A percentile compares a stretch with the other conserved stretches of the same genome.
phyloP scores from a whole-genome alignment of 2,329 filamentous ascomycete species.

The Huntiella savannae region DNA sequence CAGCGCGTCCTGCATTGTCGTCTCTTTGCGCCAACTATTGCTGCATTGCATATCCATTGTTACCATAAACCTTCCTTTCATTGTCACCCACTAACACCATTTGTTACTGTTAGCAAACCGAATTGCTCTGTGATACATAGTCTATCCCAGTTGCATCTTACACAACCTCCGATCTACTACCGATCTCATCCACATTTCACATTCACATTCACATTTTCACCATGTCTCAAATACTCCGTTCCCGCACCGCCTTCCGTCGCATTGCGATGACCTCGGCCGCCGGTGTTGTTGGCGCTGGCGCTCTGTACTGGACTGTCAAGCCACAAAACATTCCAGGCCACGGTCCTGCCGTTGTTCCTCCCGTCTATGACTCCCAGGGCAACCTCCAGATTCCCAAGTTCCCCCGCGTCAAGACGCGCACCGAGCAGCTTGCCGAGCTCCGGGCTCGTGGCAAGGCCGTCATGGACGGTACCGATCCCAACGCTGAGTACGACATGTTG shows the following conservation, averaged over 20 bases:
- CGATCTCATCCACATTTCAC: not conserved
- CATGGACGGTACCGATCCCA: conserved; percentile 8
- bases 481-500: conserved; percentile 45
- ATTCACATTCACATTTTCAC: not conserved
- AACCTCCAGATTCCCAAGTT: conserved; percentile 48
- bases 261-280: conserved; percentile 25
- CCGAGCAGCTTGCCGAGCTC: conserved; percentile 45
- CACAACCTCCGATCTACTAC: not conserved
- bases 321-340: conserved; percentile 54
- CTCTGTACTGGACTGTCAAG: conserved; percentile 37
- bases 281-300: conserved; percentile 24
- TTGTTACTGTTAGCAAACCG: too few species aligned
- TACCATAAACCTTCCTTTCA: too few species aligned
- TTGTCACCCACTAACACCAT: too few species aligned
- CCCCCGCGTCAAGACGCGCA: conserved; percentile 40
- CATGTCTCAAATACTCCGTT: conserved; percentile 10
- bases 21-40: not conserved
- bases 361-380: conserved; percentile 49
- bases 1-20: not conserved
- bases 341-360: conserved; percentile 49
- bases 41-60: not conserved
- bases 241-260: conserved; percentile 20
- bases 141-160: not conserved
- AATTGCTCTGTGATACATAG: not conserved
- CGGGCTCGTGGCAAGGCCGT: conserved; percentile 21